phyloP scores from a whole-genome alignment of 1,139 yeast genomes.

The Diutina siamensis region DNA sequence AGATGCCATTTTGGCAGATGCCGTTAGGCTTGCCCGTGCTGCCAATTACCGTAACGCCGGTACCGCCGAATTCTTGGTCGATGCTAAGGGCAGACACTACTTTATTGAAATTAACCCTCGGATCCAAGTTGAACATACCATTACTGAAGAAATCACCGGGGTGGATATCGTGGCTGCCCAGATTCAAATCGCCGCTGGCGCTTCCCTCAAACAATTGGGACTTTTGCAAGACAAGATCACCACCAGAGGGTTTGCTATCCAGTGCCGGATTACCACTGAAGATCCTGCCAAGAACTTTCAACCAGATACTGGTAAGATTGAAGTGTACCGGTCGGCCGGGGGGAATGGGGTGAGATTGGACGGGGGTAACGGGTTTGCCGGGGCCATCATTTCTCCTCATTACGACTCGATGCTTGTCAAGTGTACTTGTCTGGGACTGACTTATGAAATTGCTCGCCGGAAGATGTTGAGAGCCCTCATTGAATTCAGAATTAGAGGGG shows the following conservation, averaged over 20 bases:
- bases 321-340: constrained; percentile 96
- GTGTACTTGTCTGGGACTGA: constrained; percentile 93
- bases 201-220: constrained; percentile 83
- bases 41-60: constrained; percentile 97
- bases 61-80: constrained; percentile 96
- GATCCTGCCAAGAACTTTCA: constrained; percentile 95
- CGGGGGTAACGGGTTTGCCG: constrained; percentile 99
- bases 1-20: constrained; percentile 87
- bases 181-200: constrained; percentile 98
- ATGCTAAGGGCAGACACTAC: constrained; percentile 87
- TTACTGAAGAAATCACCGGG: constrained; percentile 97
- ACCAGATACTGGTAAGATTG: constrained; percentile 98
- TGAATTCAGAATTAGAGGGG: constrained; percentile 98
- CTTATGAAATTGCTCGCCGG: constrained; percentile 92
- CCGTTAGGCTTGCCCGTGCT: constrained; percentile 78
- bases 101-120: constrained; percentile 98
- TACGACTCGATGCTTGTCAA: constrained; percentile 98
- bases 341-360: constrained; percentile 98
- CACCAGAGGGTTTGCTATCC: constrained; percentile 94
- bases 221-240: constrained; percentile 88
- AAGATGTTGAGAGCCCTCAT: constrained; percentile 94
- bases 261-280: constrained; percentile 98
- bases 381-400: constrained; percentile 93
- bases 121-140: constrained; percentile 97
- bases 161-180: constrained; percentile 97